Base-by-base conservation (phyloP, 805 yeast genomes). In the Suhomyces sp. region DNA sequence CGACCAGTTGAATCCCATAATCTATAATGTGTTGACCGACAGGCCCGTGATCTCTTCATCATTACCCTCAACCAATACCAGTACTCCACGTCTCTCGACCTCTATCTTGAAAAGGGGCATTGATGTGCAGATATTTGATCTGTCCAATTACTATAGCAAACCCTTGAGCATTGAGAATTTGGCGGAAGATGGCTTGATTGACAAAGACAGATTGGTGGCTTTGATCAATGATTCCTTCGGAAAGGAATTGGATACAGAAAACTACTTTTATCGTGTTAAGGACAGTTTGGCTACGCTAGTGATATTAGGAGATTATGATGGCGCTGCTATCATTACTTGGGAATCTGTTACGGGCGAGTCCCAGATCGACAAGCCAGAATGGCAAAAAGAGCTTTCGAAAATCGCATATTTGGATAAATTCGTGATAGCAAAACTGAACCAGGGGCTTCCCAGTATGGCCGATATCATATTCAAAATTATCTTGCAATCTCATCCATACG, bases 231-330 rank as follows among this genome's bases (percentile, higher is more conserved):
- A 85, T 58, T 89, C 97, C 2, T 94, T 94, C 61, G 84, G 85
- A 4, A 82, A 84, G 55, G 61, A 78, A 2, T 67, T 94, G n/a
- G 83, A 89, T 59, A 60, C 83, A 51, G 78, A 81, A 0, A 84
- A 82, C 56, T 94, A 92, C 63, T 68, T 90, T 21, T 53, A 72
- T 2, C 73, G 99, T 47, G 78, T 94, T 35, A 78, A 84, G 54
- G 76, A 82, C 1, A 75, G 75, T 1, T 75, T 93, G 3, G 92
- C 97, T 0, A 86, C 88, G 0, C 66, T 94, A 9, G 84, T 94
- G 13, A 79, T 94, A 12, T 89, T 93, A 2, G 98, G 98, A 0
- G 94, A 93, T 62, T 94, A 94, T 66, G 97, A 92, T 58, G 98
- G 98, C 2, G 91, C 89, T 15, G 97, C 98, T 0, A 86, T 94